Conservation (phyloP, 257 asterid species). For the Solanum corneliomulleri region DNA sequence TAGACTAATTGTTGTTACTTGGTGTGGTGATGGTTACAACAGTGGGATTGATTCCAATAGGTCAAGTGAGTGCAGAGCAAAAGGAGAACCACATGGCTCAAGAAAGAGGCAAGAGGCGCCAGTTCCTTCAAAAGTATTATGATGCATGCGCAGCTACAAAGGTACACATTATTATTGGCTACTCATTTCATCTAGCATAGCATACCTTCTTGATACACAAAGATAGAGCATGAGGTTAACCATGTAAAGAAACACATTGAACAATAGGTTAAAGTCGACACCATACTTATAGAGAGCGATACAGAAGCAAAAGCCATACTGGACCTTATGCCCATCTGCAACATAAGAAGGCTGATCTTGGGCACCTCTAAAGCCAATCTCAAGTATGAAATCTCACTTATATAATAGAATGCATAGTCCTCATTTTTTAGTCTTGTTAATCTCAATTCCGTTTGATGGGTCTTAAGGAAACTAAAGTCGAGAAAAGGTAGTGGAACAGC, state of each 20-base stretch:
- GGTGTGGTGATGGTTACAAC: slow-evolving; percentile 10
- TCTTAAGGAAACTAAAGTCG: slow-evolving; percentile 36
- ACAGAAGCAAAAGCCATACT: slow-evolving; percentile 60
- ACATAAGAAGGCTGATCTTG: slow-evolving; percentile 47
- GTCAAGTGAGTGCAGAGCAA: slow-evolving; percentile 56
- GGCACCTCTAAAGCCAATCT: slow-evolving; percentile 41
- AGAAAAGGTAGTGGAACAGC: slow-evolving; percentile 29
- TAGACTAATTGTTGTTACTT: not conserved
- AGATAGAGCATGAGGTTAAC: not conserved
- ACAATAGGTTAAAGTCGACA: slow-evolving; percentile 53
- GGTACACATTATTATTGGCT: slow-evolving; percentile 17
- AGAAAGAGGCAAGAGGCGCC: slow-evolving; percentile 40
- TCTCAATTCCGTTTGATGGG: not conserved
- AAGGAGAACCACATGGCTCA: slow-evolving; percentile 35
- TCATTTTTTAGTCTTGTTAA: not conserved
- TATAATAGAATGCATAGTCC: not conserved
- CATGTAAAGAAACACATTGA: not conserved
- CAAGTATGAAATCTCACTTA: slow-evolving; percentile 22
- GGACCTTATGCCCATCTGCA: slow-evolving; percentile 72
- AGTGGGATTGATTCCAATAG: slow-evolving; percentile 58
- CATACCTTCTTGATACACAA: not conserved
- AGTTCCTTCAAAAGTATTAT: slow-evolving; percentile 41
- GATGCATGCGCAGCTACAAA: slow-evolving; percentile 29
- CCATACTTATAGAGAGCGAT: slow-evolving; percentile 63
- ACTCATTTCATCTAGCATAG: not conserved